Evolutionary conservation across 169 alveolate species (phyloP), one percentile per base, ranked within the genome.

Genomic region (Babesia sp.): DNA sequence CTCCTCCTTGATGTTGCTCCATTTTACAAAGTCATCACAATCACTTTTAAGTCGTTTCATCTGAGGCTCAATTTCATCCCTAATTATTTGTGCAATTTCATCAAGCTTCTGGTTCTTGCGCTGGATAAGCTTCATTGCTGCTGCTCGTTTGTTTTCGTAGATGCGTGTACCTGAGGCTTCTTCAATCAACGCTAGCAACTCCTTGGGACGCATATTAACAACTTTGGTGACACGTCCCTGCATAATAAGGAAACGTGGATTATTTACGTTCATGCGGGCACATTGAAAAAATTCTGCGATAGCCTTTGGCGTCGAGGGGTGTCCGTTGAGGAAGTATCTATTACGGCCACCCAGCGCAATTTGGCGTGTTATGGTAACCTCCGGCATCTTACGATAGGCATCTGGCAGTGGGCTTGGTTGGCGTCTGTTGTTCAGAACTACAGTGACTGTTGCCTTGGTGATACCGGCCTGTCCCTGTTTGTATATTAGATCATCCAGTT

Each of bases 381-480:
- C 92, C 33, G 87, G 89, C 90, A 91, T 86, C 36, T 91, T 93
- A 51, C 89, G 85, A 75, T 93, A 93, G 28, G 95, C 92, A 34
- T 85, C 90, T 26, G 86, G 95, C 71, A 87, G 83, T n/a, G 92
- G 94, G 58, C 90, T 90, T 61, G 73, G 91, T 14, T 87, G 74
- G 77, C 94, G 70, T 50, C 79, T 86, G 66, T 95, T 98, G 82
- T 97, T 97, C 85, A 97, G 96, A 36, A 91, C 85, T 14, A 97
- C 91, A 11, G 99, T 96, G n/a, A 97, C 99, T 41, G 96, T 93
- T 8, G 99, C 99, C 81, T 96, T 96, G 36, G 98, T 96, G 37
- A 98, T 93, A 28, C 99, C 99, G 0, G 99, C 99, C 71, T 96
- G 98, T 14, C 99, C 99, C 71, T 97, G 97, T 86, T 97, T 97